Conservation (phyloP, 176 grass and related monocot species). For the Musa itinerans region DNA sequence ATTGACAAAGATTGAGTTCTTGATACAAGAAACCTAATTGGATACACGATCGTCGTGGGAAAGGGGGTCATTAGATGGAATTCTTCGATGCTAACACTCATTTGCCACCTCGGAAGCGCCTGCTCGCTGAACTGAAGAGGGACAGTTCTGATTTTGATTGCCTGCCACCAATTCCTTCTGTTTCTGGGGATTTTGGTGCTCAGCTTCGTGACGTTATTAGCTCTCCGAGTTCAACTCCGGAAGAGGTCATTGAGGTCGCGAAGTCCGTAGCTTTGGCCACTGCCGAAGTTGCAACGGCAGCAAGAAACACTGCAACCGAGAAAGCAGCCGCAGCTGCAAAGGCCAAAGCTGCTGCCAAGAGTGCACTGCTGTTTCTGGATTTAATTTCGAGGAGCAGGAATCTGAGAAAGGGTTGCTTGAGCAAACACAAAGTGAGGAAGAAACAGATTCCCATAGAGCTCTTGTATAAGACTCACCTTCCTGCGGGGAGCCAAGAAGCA, state of each 20-base stretch:
- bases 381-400: slow-evolving; percentile 39
- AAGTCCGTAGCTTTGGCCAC: slow-evolving; percentile 50
- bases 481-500: slow-evolving; percentile 22
- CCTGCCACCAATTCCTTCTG: slow-evolving; percentile 28
- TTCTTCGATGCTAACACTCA: slow-evolving; percentile 60
- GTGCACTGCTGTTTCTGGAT: slow-evolving; percentile 69
- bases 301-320: slow-evolving; percentile 44
- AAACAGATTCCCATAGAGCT: slow-evolving; percentile 59
- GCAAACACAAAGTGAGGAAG: slow-evolving; percentile 53
- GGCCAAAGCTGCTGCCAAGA: slow-evolving; percentile 63
- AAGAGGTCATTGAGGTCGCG: slow-evolving; percentile 42
- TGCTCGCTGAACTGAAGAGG: slow-evolving; percentile 76
- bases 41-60: not conserved
- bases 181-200: slow-evolving; percentile 37
- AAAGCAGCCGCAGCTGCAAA: slow-evolving; percentile 67
- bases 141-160: slow-evolving; percentile 32
- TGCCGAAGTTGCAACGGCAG: slow-evolving; percentile 37
- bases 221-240: slow-evolving; percentile 35
- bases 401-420: slow-evolving; percentile 37
- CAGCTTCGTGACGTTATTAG: slow-evolving; percentile 56
- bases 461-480: slow-evolving; percentile 51
- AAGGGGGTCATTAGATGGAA: slow-evolving; percentile 41
- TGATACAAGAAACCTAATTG: not conserved
- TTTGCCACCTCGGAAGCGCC: slow-evolving; percentile 91
- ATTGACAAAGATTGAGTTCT: not conserved